Conservation (phyloP, 139 green algal species). For the Tetraselmis chui region DNA sequence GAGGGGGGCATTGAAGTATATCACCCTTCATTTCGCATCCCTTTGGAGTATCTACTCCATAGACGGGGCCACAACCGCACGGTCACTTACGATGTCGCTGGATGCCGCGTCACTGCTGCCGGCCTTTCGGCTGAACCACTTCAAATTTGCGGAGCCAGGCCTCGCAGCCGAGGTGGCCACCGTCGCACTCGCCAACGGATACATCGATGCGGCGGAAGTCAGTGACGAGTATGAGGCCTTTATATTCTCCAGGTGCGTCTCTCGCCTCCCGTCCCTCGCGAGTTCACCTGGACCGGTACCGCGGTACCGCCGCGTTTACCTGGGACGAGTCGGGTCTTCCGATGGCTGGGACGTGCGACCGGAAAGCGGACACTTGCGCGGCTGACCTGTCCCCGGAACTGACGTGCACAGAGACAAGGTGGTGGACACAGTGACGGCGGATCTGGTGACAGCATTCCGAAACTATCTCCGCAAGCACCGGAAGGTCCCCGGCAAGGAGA, state of each 20-base stretch:
- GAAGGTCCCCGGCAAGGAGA: neutral
- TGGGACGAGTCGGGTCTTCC: too few species aligned
- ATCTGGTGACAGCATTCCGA: neutral
- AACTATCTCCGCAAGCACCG: neutral
- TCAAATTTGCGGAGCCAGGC: neutral
- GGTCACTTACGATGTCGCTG: too few species aligned
- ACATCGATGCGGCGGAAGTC: neutral
- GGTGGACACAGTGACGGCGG: neutral
- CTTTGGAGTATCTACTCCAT: too few species aligned
- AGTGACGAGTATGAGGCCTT: neutral
- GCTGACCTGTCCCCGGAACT: too few species aligned
- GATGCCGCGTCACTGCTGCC: neutral
- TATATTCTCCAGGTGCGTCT: neutral
- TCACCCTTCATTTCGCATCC: too few species aligned
- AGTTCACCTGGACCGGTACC: too few species aligned
- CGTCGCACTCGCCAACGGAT: neutral
- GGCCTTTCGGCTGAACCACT: neutral
- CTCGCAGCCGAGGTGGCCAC: neutral
- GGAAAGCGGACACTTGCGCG: too few species aligned
- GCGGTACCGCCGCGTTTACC: too few species aligned
- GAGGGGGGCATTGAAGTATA: too few species aligned
- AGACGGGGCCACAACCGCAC: too few species aligned
- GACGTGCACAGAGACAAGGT: neutral
- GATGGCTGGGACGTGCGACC: too few species aligned
- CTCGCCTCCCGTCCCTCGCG: too few species aligned